Evolutionary conservation across 768 basidiomycete species (phyloP), one percentile per base, ranked within the genome.

Genomic region (Lanmaoa pseudosensibilis): DNA sequence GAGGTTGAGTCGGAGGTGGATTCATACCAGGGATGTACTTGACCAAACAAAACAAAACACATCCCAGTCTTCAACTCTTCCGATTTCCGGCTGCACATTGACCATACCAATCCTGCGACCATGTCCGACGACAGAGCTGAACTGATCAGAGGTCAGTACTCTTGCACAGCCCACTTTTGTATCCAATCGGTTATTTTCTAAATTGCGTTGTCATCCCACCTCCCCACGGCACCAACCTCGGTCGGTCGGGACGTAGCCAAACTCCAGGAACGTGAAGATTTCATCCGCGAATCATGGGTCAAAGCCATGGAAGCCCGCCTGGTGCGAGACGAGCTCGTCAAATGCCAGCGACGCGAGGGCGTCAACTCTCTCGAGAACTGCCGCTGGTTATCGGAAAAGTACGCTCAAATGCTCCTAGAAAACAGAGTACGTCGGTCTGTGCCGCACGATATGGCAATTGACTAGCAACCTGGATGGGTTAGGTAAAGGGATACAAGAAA

Each of bases 321-420:
- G 56, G 92, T 97, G 46, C 85, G 86, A 58, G 88, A 92, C 55
- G 91, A 95, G 72, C 83, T 98, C 52, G 80, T 84, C 55, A 94
- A 92, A 74, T 98, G 95, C 77, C 92, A 94, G 67, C 81, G 83
- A 64, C 80, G 82, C 8, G 95, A 98, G 77, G 94, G 95, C 33
- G 90, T 94, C 38, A 97, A 98, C 74, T 86, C 92, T 66, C 85
- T 91, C 58, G 89, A 94, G 73, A 89, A 85, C 65, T 98, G 95
- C 76, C 86, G 83, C 69, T 88, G 92, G 78, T 73, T 95, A 45
- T 83, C 90, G 45, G 87, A 94, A 57, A 87, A 86, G 70, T 97
- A 97, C 67, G 69, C 86, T 32, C 75, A 75, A 30, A 90, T 95
- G 86, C 75, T 98, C 51, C 75, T 77, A 72, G 86, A 89, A 47